Evolutionary conservation across 2,329 filamentous ascomycete species (phyloP).

Genomic region (Colletotrichum phormii): DNA sequence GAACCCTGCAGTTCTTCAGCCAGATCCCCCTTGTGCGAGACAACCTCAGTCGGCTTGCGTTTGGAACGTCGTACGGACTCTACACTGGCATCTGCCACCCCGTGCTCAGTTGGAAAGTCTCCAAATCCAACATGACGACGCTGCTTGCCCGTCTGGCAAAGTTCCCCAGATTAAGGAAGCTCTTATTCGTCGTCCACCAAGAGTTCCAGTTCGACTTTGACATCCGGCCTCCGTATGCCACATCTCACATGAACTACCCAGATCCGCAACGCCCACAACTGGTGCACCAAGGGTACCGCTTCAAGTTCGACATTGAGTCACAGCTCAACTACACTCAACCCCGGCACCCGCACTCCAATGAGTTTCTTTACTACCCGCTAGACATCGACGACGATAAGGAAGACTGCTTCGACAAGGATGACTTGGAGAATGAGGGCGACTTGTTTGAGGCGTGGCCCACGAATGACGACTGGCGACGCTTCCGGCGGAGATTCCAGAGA

Average conservation of each 20-base stretch:
- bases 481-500: conserved; percentile 48
- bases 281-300: conserved; percentile 59
- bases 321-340: conserved; percentile 57
- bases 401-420: conserved; percentile 38
- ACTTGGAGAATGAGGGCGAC: conserved; percentile 41
- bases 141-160: conserved; percentile 54
- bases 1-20: conserved; percentile 58
- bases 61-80: conserved; percentile 60
- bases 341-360: conserved; percentile 55
- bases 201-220: conserved; percentile 59
- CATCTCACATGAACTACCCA: conserved; percentile 24
- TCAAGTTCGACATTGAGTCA: conserved; percentile 59
- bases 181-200: conserved; percentile 60
- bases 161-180: conserved; percentile 52
- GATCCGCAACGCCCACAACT: conserved; percentile 48
- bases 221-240: conserved; percentile 42
- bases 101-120: conserved; percentile 56
- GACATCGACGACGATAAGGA: conserved; percentile 45
- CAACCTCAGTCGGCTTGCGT: conserved; percentile 52
- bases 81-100: conserved; percentile 59
- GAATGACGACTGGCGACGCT: conserved; percentile 53
- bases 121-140: conserved; percentile 56
- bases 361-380: conserved; percentile 52
- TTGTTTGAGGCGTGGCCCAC: conserved; percentile 53
- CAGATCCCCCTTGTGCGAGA: conserved; percentile 58